A percentile compares a stretch with the other conserved stretches of the same genome.
Evolutionary conservation across 768 basidiomycete genomes (phyloP).

Genomic region (Mycena metata): DNA sequence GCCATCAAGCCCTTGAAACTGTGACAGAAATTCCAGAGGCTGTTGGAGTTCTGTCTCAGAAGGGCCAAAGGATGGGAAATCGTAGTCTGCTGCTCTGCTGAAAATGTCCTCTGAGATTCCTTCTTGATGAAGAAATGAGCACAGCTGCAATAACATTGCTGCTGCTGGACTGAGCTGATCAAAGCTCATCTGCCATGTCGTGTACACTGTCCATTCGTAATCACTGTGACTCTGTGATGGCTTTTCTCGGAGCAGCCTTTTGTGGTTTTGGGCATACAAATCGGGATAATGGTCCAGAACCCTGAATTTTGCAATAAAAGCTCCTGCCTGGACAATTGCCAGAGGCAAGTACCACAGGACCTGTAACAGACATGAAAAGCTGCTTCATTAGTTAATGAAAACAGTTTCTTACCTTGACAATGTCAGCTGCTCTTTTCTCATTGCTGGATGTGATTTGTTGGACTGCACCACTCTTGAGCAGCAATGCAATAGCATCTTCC

Average conservation of each 20-base stretch:
- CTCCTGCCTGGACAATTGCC: constrained; percentile 16
- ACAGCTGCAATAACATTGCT: background rate
- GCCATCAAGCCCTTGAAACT: no score
- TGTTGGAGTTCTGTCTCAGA: no score
- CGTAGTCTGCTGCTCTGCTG: constrained; percentile 1
- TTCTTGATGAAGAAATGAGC: constrained; percentile 12
- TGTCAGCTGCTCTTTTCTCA: no score
- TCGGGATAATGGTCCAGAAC: background rate
- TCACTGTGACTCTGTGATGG: constrained; percentile 2
- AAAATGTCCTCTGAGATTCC: constrained; percentile 17
- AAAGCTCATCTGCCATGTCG: constrained; percentile 22
- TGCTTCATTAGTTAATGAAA: background rate
- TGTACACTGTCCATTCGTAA: constrained; percentile 18
- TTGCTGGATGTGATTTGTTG: background rate
- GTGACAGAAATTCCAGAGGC: no score
- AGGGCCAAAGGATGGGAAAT: background rate
- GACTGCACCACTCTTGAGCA: constrained; percentile 8
- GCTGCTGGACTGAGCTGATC: background rate
- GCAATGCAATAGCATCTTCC: constrained; percentile 3
- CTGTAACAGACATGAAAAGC: constrained; percentile 18
- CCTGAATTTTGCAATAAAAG: constrained; percentile 14
- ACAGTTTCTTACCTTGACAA: no score
- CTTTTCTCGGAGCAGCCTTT: background rate
- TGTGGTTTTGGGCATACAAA: constrained; percentile 1
- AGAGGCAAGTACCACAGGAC: constrained; percentile 12